Conservation (phyloP, 192 early-diverging fungal species). For the Neocallimastix lanati region DNA sequence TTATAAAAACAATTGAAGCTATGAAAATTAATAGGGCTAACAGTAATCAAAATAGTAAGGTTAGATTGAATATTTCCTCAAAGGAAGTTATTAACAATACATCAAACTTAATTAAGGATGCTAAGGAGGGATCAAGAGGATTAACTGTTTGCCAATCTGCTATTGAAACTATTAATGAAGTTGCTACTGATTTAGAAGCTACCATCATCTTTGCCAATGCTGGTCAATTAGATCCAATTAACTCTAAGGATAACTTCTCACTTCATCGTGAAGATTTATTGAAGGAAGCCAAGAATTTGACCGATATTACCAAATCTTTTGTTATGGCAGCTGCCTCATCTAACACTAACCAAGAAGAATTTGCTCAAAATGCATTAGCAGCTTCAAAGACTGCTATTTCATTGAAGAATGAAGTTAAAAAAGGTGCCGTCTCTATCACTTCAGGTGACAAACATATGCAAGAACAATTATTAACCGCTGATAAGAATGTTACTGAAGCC, state of each 20-base stretch:
- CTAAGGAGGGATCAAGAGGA: conserved; percentile 21
- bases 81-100: conserved; percentile 20
- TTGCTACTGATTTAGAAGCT: conserved; percentile 23
- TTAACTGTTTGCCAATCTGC: conserved; percentile 15
- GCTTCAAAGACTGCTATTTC: conserved; percentile 8
- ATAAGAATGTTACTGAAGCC: conserved; percentile 16
- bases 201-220: conserved; percentile 31
- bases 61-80: conserved; percentile 16
- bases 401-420: conserved; percentile 9
- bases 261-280: conserved; percentile 26
- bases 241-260: conserved; percentile 20
- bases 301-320: conserved; percentile 23
- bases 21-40: conserved; percentile 22
- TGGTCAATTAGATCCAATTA: conserved; percentile 28
- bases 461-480: conserved; percentile 19
- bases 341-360: conserved; percentile 17
- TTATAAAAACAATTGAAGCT: conserved; percentile 19
- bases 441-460: conserved; percentile 36
- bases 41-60: conserved; percentile 7
- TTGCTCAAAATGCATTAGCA: conserved; percentile 10
- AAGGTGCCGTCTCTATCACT: conserved; percentile 20
- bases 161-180: conserved; percentile 11
- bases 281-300: conserved; percentile 15
- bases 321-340: conserved; percentile 5
- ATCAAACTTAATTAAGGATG: conserved; percentile 9